These are phyloP conservation scores for Heliamphora ciliata DNA, from an alignment of 179 eudicot species.

Conservation along the genomic window DNA sequence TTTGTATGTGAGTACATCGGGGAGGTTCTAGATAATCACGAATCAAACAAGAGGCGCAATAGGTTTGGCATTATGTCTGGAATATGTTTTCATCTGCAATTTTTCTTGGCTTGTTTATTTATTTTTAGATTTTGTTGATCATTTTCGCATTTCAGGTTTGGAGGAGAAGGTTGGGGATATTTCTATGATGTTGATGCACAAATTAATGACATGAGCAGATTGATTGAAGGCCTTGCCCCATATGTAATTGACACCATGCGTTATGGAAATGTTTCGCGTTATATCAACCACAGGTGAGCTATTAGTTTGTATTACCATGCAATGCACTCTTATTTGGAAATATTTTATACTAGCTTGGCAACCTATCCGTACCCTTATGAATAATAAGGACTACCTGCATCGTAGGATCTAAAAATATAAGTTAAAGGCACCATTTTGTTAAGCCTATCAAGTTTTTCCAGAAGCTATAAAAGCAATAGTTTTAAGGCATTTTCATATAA, in stretches of 20 bases:
- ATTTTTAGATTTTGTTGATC: not conserved
- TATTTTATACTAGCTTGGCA: constrained; percentile 9
- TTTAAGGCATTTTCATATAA: not conserved
- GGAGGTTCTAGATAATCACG: constrained; percentile 64
- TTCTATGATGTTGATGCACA: constrained; percentile 51
- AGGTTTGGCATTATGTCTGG: constrained; percentile 39
- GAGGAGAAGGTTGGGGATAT: constrained; percentile 49
- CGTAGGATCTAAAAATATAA: not conserved
- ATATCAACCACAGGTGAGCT: constrained; percentile 88
- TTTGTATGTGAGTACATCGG: constrained; percentile 89
- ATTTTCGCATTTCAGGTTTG: constrained; percentile 37
- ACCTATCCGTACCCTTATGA: not conserved
- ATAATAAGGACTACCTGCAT: not conserved
- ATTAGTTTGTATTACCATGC: not conserved
- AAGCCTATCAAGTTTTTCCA: not conserved
- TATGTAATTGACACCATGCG: constrained; percentile 64
- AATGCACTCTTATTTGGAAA: not conserved
- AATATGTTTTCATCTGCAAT: not conserved
- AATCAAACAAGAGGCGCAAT: constrained; percentile 58
- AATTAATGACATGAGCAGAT: constrained; percentile 38
- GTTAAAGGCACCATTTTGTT: not conserved
- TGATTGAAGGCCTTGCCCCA: constrained; percentile 46
- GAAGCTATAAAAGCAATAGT: not conserved
- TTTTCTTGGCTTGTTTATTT: not conserved
- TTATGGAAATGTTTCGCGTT: constrained; percentile 85